Evolutionary conservation across 768 basidiomycete genomes (phyloP).

Genomic region (Saitozyma podzolica): DNA sequence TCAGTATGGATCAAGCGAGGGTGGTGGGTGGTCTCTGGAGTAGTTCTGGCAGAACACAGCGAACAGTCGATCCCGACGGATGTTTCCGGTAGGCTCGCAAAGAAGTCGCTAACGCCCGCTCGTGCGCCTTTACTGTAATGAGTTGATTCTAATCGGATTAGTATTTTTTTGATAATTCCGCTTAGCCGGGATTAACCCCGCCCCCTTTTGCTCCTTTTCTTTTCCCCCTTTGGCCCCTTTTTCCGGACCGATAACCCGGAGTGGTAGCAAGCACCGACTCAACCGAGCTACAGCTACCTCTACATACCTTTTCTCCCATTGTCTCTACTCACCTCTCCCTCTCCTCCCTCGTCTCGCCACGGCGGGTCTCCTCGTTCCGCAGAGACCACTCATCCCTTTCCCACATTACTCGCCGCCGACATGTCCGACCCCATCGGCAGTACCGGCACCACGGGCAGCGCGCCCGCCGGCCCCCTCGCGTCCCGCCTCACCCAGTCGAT

Average conservation of each 20-base stretch:
- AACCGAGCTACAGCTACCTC: too few relatives aligned
- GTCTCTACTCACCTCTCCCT: background rate
- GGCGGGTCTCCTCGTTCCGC: too few relatives aligned
- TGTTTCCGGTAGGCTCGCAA: too few relatives aligned
- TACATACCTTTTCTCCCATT: background rate
- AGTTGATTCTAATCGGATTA: too few relatives aligned
- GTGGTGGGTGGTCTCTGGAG: background rate
- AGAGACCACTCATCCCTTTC: background rate
- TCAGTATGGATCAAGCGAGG: background rate
- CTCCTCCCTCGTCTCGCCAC: background rate
- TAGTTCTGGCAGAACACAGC: background rate
- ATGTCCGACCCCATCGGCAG: background rate
- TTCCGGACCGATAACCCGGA: too few relatives aligned
- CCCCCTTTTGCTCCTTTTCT: too few relatives aligned
- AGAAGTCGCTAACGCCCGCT: too few relatives aligned
- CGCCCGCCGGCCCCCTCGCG: slow-evolving; percentile 6
- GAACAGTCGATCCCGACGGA: background rate
- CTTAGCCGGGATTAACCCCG: too few relatives aligned
- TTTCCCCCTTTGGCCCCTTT: too few relatives aligned
- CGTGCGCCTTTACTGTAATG: too few relatives aligned
- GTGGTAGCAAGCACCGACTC: too few relatives aligned
- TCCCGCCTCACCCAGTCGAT: slow-evolving; percentile 23
- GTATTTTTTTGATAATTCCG: too few relatives aligned
- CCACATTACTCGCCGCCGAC: background rate
- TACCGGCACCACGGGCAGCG: background rate